Evolutionary conservation across 441 rosid species (phyloP).

Genomic region (Erodium trifolium): DNA sequence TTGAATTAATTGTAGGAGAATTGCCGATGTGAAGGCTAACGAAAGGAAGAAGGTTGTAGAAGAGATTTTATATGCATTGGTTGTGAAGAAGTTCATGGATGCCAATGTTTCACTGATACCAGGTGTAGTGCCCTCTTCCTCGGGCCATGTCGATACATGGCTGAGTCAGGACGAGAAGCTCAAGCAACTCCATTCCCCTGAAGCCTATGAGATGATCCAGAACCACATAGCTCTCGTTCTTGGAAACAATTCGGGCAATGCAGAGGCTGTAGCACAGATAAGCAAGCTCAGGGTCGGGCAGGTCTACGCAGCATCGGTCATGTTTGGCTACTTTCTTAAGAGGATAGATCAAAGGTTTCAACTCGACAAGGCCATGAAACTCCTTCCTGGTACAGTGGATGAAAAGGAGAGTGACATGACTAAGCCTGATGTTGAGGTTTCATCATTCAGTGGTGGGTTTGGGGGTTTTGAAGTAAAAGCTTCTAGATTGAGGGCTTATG

Average conservation of each 20-base stretch:
- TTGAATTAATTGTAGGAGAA: conserved; percentile 43
- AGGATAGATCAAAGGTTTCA: conserved; percentile 89
- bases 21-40: conserved; percentile 81
- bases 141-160: conserved; percentile 55
- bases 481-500: conserved; percentile 60
- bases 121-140: conserved; percentile 39
- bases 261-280: conserved; percentile 53
- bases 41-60: conserved; percentile 69
- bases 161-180: conserved; percentile 55
- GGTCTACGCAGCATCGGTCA: conserved; percentile 91
- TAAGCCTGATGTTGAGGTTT: conserved; percentile 48
- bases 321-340: conserved; percentile 91
- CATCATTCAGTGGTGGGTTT: conserved; percentile 47
- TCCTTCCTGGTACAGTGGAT: conserved; percentile 42
- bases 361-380: conserved; percentile 82
- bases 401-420: conserved; percentile 20
- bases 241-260: conserved; percentile 53
- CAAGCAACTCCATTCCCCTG: conserved; percentile 66
- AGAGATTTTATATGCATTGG: conserved; percentile 78
- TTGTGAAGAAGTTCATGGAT: conserved; percentile 91
- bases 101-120: conserved; percentile 69
- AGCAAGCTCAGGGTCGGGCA: conserved; percentile 88
- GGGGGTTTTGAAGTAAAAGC: conserved; percentile 56
- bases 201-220: conserved; percentile 92
- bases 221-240: conserved; percentile 73